phyloP scores from a whole-genome alignment of 2,329 filamentous ascomycete genomes.

The Paecilomyces sp. region DNA sequence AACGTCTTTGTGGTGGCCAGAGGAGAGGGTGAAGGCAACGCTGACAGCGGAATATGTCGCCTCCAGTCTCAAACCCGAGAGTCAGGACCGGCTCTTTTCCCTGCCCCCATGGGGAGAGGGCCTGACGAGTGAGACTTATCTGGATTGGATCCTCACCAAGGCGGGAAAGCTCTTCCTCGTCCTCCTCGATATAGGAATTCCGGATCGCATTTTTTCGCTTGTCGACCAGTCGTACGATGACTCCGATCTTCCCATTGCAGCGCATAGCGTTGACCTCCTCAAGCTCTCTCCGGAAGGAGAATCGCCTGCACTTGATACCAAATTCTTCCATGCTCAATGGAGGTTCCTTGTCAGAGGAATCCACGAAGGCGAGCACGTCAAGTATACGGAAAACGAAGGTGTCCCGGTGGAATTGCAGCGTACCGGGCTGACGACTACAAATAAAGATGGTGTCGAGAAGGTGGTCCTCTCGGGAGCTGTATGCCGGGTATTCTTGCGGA shows the following conservation, averaged over 20 bases:
- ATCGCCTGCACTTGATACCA: constrained; percentile 40
- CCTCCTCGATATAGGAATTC: constrained; percentile 51
- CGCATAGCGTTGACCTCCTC: constrained; percentile 48
- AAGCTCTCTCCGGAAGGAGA: constrained; percentile 45
- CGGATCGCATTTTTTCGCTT: constrained; percentile 56
- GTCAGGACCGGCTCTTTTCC: constrained; percentile 30
- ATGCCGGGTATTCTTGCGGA: constrained; percentile 29
- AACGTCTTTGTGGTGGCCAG: constrained; percentile 39
- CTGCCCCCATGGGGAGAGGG: constrained; percentile 37
- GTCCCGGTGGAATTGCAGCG: constrained; percentile 52
- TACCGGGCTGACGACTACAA: constrained; percentile 24
- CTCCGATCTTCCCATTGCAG: constrained; percentile 51
- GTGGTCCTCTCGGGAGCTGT: constrained; percentile 31
- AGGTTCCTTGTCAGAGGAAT: constrained; percentile 51
- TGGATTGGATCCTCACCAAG: constrained; percentile 56
- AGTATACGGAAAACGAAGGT: constrained; percentile 53
- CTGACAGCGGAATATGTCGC: constrained; percentile 35
- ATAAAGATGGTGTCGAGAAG: constrained; percentile 33
- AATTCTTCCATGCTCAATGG: constrained; percentile 55
- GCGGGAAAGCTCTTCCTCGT: constrained; percentile 54
- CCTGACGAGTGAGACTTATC: constrained; percentile 45
- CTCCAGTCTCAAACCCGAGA: constrained; percentile 24
- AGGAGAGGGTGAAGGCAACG: constrained; percentile 37
- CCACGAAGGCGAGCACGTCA: constrained; percentile 48
- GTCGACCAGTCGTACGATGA: constrained; percentile 57